A percentile compares a stretch with the other conserved stretches of the same genome.
These are phyloP conservation scores for Cladosporium velox DNA, from an alignment of 2,329 filamentous ascomycete species.

Conservation along the genomic window DNA sequence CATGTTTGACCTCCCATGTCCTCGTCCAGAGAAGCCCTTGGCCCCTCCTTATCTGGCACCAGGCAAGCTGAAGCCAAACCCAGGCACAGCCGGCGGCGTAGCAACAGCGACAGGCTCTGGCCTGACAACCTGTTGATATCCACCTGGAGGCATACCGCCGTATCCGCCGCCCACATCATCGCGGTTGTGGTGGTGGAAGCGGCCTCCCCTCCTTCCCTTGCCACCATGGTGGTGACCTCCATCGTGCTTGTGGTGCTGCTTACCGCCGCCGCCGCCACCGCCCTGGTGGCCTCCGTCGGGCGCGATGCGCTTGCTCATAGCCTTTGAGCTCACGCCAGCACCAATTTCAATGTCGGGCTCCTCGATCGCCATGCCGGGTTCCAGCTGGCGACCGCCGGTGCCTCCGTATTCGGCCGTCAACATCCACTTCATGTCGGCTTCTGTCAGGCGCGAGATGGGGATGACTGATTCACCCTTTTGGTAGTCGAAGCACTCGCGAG, in stretches of 20 bases:
- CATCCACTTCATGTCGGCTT: conserved; percentile 97
- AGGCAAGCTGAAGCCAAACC: conserved; percentile 41
- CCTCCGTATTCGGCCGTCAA: conserved; percentile 90
- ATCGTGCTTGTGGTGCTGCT: conserved; percentile 15
- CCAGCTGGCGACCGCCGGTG: conserved; percentile 79
- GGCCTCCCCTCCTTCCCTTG: conserved; percentile 28
- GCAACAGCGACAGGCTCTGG: conserved; percentile 43
- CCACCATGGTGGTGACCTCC: conserved; percentile 20
- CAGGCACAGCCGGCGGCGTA: conserved; percentile 43
- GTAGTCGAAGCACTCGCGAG: conserved; percentile 96
- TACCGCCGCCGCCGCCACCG: neutral
- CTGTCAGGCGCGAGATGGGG: conserved; percentile 87
- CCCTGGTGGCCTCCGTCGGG: conserved; percentile 25
- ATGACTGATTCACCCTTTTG: conserved; percentile 88
- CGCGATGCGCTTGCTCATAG: conserved; percentile 41
- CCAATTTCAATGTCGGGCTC: conserved; percentile 99
- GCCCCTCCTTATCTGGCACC: neutral
- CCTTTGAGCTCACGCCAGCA: conserved; percentile 91
- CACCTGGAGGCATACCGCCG: conserved; percentile 23
- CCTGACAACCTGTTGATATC: conserved; percentile 22
- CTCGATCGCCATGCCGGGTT: conserved; percentile 84
- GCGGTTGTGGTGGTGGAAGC: conserved; percentile 19
- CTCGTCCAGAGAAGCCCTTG: neutral
- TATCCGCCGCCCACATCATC: conserved; percentile 23
- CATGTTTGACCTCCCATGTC: neutral